Evolutionary conservation across 495 filamentous ascomycete species (phyloP).

Genomic region (Tuber microsphaerosporum): DNA sequence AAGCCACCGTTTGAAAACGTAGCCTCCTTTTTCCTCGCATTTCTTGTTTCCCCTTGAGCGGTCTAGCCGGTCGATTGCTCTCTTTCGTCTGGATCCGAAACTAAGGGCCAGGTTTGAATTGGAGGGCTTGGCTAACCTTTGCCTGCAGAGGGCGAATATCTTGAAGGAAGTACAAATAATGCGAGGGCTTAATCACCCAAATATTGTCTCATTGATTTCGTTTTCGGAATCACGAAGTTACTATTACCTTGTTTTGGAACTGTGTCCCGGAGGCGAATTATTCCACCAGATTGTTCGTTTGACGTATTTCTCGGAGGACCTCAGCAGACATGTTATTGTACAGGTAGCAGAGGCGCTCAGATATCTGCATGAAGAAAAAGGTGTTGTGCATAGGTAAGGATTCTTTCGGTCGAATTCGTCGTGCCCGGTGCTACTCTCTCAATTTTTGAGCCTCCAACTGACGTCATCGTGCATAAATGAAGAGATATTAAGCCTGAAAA

Average conservation of each 20-base stretch:
- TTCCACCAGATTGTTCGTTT: conserved; percentile 98
- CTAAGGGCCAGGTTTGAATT: not conserved
- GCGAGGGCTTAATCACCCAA: conserved; percentile 90
- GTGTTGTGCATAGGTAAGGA: conserved; percentile 90
- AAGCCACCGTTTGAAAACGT: conserved; percentile 16
- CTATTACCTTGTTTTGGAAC: conserved; percentile 93
- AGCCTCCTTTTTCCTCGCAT: conserved; percentile 15
- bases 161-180: conserved; percentile 98
- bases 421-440: conserved; percentile 7
- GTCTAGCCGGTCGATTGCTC: conserved; percentile 15
- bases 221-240: conserved; percentile 92
- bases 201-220: conserved; percentile 84
- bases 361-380: conserved; percentile 89
- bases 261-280: conserved; percentile 89
- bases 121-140: conserved; percentile 43
- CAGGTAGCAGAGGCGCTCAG: conserved; percentile 91
- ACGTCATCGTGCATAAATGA: conserved; percentile 7
- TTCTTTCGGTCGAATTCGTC: conserved; percentile 27
- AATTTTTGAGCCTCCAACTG: conserved; percentile 28
- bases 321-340: conserved; percentile 85
- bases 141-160: conserved; percentile 78
- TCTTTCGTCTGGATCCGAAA: not conserved
- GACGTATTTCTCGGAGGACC: conserved; percentile 95
- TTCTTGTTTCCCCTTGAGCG: conserved; percentile 27
- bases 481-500: conserved; percentile 99